These are phyloP conservation scores for Puya raimondii DNA, from an alignment of 176 grass and related monocot species.

Conservation along the genomic window DNA sequence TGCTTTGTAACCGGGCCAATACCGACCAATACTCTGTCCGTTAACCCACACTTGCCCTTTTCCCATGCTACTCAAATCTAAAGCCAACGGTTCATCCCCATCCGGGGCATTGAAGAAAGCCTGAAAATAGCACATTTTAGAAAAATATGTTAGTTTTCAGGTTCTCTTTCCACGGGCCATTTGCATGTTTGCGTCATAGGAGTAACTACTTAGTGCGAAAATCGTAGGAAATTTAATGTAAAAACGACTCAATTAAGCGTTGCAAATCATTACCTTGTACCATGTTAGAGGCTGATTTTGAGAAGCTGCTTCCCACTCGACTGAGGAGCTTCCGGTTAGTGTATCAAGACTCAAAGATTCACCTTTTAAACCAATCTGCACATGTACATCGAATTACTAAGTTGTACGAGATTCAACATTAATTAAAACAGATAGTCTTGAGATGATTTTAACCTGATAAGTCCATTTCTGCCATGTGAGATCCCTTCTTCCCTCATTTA, in stretches of 20 bases:
- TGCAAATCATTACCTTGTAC: slow-evolving; percentile 60
- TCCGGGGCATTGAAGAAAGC: slow-evolving; percentile 90
- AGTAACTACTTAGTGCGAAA: too few species aligned
- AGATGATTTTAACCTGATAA: slow-evolving; percentile 50
- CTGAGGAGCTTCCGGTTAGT: slow-evolving; percentile 73
- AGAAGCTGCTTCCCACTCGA: slow-evolving; percentile 75
- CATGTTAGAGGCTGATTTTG: slow-evolving; percentile 83
- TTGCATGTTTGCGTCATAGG: too few species aligned
- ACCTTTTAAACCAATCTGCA: slow-evolving; percentile 86
- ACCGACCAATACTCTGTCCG: slow-evolving; percentile 81
- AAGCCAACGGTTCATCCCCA: slow-evolving; percentile 85
- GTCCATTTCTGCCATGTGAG: slow-evolving; percentile 98
- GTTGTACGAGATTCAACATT: not conserved
- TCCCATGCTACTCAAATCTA: slow-evolving; percentile 93
- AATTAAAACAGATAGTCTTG: not conserved
- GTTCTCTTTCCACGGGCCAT: not conserved
- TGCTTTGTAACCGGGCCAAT: slow-evolving; percentile 84
- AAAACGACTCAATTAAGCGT: not conserved
- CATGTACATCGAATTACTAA: slow-evolving; percentile 16
- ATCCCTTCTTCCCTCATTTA: slow-evolving; percentile 91
- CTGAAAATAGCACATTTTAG: slow-evolving; percentile 17
- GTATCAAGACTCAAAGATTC: slow-evolving; percentile 78
- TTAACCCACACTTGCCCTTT: slow-evolving; percentile 99
- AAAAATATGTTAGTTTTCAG: not conserved
- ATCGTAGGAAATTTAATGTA: slow-evolving; percentile 4